These are phyloP conservation scores for Spiraea crenata DNA, from an alignment of 331 rosid species.

Conservation along the genomic window DNA sequence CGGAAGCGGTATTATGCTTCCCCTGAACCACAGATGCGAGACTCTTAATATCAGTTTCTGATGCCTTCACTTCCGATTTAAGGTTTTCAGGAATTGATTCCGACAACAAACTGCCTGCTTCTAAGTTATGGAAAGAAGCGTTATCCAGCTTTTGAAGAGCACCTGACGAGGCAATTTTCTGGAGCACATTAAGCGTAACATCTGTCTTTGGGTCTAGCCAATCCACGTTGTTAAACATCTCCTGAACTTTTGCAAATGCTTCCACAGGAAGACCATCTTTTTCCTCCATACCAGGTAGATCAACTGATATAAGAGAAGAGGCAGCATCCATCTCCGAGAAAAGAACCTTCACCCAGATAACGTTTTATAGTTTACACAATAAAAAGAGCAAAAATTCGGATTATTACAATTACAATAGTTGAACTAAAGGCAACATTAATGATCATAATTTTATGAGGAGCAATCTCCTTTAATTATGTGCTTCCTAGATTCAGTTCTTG, in stretches of 20 bases:
- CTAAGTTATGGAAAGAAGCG: constrained; percentile 27
- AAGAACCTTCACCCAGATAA: constrained; percentile 63
- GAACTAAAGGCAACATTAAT: background rate
- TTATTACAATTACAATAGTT: background rate
- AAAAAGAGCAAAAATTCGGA: background rate
- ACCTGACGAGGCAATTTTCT: constrained; percentile 56
- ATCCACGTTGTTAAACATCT: constrained; percentile 81
- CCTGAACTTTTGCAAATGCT: constrained; percentile 89
- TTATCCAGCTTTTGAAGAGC: constrained; percentile 44
- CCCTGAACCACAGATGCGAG: constrained; percentile 23
- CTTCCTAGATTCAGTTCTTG: no score
- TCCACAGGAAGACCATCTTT: constrained; percentile 91
- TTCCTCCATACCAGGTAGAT: constrained; percentile 69
- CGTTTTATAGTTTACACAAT: background rate
- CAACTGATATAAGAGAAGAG: constrained; percentile 57
- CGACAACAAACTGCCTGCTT: constrained; percentile 31
- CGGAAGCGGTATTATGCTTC: constrained; percentile 42
- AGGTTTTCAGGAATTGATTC: constrained; percentile 36
- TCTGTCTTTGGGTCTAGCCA: constrained; percentile 82
- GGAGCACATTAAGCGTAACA: constrained; percentile 56
- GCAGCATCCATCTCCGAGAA: constrained; percentile 90
- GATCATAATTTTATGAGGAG: background rate
- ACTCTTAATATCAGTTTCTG: constrained; percentile 19
- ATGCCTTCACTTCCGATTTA: constrained; percentile 26
- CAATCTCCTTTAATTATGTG: no score